These are phyloP conservation scores for Orychophragmus violaceus DNA, from an alignment of 345 rosid genomes.

Conservation along the genomic window DNA sequence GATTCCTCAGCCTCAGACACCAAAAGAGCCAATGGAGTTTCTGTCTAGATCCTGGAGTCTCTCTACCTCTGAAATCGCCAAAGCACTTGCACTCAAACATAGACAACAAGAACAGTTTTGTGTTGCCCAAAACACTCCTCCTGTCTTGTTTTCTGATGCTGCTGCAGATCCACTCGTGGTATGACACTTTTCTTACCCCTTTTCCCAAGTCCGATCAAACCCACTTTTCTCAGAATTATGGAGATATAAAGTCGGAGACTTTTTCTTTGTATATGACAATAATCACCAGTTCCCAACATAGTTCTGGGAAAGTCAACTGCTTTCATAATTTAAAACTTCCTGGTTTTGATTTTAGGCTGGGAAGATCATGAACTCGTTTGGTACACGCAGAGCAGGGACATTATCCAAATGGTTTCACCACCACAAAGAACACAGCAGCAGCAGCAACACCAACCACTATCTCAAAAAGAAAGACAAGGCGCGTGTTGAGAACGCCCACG, in stretches of 20 bases:
- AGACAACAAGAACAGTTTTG: conserved; percentile 35
- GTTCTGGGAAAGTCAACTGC: conserved; percentile 2
- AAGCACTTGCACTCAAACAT: conserved; percentile 77
- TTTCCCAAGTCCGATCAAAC: not conserved
- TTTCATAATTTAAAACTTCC: too few species aligned
- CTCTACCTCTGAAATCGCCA: conserved; percentile 84
- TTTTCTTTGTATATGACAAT: not conserved
- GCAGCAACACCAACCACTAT: conserved; percentile 14
- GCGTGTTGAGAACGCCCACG: conserved; percentile 64
- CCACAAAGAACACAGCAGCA: conserved; percentile 45
- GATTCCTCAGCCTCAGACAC: conserved; percentile 73
- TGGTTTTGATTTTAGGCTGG: conserved; percentile 36
- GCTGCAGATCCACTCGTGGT: conserved; percentile 45
- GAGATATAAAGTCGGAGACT: conserved; percentile 4
- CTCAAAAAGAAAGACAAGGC: conserved; percentile 72
- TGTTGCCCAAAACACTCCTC: conserved; percentile 23
- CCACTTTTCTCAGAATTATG: not conserved
- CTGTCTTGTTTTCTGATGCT: conserved; percentile 32
- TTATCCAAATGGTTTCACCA: conserved; percentile 86
- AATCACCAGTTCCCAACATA: not conserved
- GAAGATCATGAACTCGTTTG: conserved; percentile 44
- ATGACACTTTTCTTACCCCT: not conserved
- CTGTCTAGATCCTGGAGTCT: conserved; percentile 89
- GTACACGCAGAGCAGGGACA: conserved; percentile 51
- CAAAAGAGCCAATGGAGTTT: conserved; percentile 91